These are phyloP conservation scores for Paramecium octaurelia DNA, from an alignment of 73 alveolate species.

Conservation along the genomic window DNA sequence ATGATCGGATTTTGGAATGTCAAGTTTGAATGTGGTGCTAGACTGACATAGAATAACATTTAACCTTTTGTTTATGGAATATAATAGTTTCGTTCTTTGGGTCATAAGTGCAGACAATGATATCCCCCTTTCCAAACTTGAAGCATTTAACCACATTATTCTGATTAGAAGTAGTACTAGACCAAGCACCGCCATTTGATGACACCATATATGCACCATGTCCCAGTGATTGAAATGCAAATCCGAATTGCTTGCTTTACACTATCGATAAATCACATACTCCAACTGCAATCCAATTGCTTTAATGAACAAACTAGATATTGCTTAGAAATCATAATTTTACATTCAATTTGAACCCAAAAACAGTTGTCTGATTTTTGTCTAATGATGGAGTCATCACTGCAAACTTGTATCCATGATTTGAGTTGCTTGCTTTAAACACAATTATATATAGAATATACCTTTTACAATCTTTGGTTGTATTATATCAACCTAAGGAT, in stretches of 20 bases:
- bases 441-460: background rate
- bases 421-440: background rate
- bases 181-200: constrained; percentile 58
- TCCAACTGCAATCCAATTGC: constrained; percentile 41
- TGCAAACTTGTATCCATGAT: constrained; percentile 18
- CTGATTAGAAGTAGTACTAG: background rate
- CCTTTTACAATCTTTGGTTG: background rate
- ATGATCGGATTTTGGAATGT: constrained; percentile 19
- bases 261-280: constrained; percentile 3
- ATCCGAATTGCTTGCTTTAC: background rate
- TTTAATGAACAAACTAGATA: background rate
- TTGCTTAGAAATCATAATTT: background rate
- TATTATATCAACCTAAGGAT: background rate
- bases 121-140: constrained; percentile 41
- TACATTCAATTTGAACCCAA: constrained; percentile 16
- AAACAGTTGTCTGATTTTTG: background rate
- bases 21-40: background rate
- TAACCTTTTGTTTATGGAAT: constrained; percentile 18
- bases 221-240: constrained; percentile 10
- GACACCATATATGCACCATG: constrained; percentile 37
- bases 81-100: constrained; percentile 29
- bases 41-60: background rate
- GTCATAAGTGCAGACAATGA: constrained; percentile 19
- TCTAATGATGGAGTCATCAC: constrained; percentile 31
- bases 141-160: constrained; percentile 59